Base-by-base conservation (phyloP, 1,139 yeast genomes). In the Trichomonascaceae sp. region DNA sequence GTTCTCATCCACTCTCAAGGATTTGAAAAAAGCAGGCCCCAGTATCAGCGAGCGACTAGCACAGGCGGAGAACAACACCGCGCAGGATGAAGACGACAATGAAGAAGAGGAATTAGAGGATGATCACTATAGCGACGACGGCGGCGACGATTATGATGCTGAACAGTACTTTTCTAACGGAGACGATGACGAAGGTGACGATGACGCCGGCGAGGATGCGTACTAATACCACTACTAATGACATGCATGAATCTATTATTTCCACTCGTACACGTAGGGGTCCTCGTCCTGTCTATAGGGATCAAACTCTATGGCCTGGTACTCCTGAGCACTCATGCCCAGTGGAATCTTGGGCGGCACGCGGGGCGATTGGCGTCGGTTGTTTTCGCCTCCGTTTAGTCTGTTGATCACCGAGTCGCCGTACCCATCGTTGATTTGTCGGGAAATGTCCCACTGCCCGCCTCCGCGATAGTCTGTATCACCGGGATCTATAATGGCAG, bases 31-130 rank as follows among this genome's bases (percentile, higher is more conserved):
- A 52, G 58, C 60, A 45, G 75, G 54, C 81, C 74, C 0, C 78
- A 71, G 33, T 73, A 66, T 34, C 69, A 23, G 33, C 27, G 11
- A 18, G 27, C 14, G 30, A 30, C 4, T 13, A 30, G 27, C 30
- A 34, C 13, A 28, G 27, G 62, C 58, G n/a, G 69, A 55, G 13
- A 75, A 69, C 29, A 74, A 67, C 23, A 59, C 52, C 9, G 61
- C 23, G 23, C 6, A 67, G 38, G 77, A 71, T 37, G 82, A 74
- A 31, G 79, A 71, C 38, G 79, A 72, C 30, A 84, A 76, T 37
- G 78, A 74, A 40, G 82, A 76, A 48, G 87, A 78, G 43, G 82
- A 74, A 43, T 81, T 79, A 31, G 92, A 79, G 39, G 89, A 79
- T 37, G 89, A 77, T 41, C 76, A 68, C 26, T 80, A 70, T 40